Percentiles rank a stretch among this genome's conserved stretches.
Evolutionary conservation across 257 asterid species (phyloP).

Genomic region (Lithospermum erythrorhizon): DNA sequence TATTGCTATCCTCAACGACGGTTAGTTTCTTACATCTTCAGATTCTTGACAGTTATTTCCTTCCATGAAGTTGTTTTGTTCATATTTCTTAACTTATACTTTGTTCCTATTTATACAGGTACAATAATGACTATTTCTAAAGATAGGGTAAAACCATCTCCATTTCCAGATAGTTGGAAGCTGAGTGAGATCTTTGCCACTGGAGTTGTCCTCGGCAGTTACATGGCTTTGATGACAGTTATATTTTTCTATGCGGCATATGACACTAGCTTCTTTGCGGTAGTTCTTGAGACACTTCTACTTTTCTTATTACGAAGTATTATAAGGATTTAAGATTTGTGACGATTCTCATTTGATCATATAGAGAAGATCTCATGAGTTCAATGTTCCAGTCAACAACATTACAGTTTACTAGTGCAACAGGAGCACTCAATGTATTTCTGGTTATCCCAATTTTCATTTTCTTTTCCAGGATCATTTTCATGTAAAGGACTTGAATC

Average conservation of each 20-base stretch:
- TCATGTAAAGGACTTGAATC: slow-evolving; percentile 30
- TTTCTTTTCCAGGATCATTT: slow-evolving; percentile 19
- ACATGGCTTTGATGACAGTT: slow-evolving; percentile 33
- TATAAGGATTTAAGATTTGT: too few species aligned
- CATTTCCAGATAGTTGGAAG: slow-evolving; percentile 36
- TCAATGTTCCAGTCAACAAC: too few species aligned
- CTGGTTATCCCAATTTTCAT: not conserved
- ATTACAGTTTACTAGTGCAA: not conserved
- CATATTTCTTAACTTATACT: not conserved
- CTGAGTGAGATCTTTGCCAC: slow-evolving; percentile 34
- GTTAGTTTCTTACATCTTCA: slow-evolving; percentile 7
- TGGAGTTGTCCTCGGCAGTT: slow-evolving; percentile 25
- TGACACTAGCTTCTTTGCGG: slow-evolving; percentile 39
- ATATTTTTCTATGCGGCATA: slow-evolving; percentile 43
- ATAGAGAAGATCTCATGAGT: too few species aligned
- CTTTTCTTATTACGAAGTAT: not conserved
- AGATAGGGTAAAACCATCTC: slow-evolving; percentile 36
- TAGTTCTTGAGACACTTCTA: slow-evolving; percentile 5
- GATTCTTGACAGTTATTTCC: too few species aligned
- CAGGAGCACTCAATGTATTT: not conserved
- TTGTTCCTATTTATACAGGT: slow-evolving; percentile 9
- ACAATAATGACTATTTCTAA: slow-evolving; percentile 35
- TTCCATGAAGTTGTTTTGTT: not conserved
- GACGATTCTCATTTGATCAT: too few species aligned
- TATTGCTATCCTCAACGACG: slow-evolving; percentile 28